Base-by-base conservation (phyloP, 1,284 basidiomycete species). In the Porogramme epimiltina region DNA sequence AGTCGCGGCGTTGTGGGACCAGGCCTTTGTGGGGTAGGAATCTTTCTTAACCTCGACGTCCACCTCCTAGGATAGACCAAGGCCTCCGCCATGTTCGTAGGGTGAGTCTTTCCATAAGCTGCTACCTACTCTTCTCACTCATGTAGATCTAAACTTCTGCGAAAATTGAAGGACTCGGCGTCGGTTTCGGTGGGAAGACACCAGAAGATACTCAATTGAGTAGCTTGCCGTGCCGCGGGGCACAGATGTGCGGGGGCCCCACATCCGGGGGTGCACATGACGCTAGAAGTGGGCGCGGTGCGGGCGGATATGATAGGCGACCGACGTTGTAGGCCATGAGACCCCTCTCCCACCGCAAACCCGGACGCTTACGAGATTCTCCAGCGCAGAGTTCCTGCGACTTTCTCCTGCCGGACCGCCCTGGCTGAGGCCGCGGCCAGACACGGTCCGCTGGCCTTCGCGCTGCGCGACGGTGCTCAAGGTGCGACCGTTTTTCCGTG, bases 391-490 rank as follows among this genome's bases (percentile, higher is more conserved):
- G n/a, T n/a, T n/a, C n/a, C n/a, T n/a, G n/a, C n/a, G 28, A 31
- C 28, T 26, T 22, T 15, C 22, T 9, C 26, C 26, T 11, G 25
- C 54, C 57, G 57, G 57, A 42, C 57, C 57, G 57, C 37, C 5
- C 13, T 53, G 44, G 51, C 55, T 39, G 31, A 25, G 10, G 11
- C 23, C 28, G 28, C 28, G 28, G 28, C 28, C 28, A 31, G 28
- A n/a, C 41, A 20, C 57, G 57, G 54, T 15, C 53, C 53, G 57
- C 44, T 19, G 31, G 20, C n/a, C 38, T 52, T 52, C 56, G 41
- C 45, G 40, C 50, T 48, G 52, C 56, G 50, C 47, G 42, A 37
- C 37, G 20, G n/a, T 18, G 37, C 42, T 41, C 36, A 31, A 45
- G 37, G 16, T 42, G 25, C n/a, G 15, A 47, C 16, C 20, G 18